phyloP scores from a whole-genome alignment of 192 early-diverging fungal genomes.

The Mortierella alpina region DNA sequence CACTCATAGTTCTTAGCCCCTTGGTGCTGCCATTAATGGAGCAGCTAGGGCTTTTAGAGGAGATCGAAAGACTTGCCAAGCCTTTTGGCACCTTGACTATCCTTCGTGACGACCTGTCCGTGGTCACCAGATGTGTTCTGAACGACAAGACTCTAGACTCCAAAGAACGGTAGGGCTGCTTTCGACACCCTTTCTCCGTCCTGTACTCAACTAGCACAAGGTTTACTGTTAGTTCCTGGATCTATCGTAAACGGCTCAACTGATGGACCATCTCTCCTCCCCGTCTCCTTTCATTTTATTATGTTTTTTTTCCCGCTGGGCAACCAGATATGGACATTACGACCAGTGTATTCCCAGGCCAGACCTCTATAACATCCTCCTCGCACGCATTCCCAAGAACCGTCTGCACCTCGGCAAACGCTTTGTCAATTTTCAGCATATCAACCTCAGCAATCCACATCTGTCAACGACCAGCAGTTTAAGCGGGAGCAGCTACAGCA shows the following conservation, averaged over 20 bases:
- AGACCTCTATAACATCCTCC: slow-evolving; percentile 25
- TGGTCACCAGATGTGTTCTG: neutral
- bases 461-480: neutral
- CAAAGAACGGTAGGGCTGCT: slow-evolving; percentile 5
- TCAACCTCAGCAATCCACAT: slow-evolving; percentile 1
- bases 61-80: slow-evolving; percentile 15
- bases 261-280: neutral
- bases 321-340: slow-evolving; percentile 22
- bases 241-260: too few relatives aligned
- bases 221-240: too few relatives aligned
- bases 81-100: slow-evolving; percentile 22
- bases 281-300: neutral
- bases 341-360: slow-evolving; percentile 18
- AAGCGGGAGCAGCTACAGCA: neutral
- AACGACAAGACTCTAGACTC: slow-evolving; percentile 13
- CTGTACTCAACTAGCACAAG: neutral
- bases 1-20: slow-evolving; percentile 15
- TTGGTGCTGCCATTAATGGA: slow-evolving; percentile 26
- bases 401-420: slow-evolving; percentile 26
- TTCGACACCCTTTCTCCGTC: neutral
- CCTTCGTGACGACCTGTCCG: slow-evolving; percentile 8
- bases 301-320: neutral
- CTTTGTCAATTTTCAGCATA: slow-evolving; percentile 17
- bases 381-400: slow-evolving; percentile 21
- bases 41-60: slow-evolving; percentile 21